phyloP scores from a whole-genome alignment of 140 eudicot genomes.

The Ambrosia hybrid region DNA sequence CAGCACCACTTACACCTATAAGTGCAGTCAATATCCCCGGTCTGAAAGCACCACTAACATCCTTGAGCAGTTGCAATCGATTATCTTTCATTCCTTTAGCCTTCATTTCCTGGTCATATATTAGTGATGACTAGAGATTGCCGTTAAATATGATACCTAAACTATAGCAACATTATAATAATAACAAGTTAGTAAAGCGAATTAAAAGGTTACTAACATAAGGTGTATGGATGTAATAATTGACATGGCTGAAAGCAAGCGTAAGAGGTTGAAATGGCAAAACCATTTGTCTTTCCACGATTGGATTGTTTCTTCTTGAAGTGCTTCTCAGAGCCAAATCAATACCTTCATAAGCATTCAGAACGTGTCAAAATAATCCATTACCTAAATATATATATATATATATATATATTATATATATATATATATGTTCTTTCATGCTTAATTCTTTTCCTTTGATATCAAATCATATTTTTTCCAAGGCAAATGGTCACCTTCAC shows the following conservation, averaged over 20 bases:
- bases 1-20: conserved; percentile 80
- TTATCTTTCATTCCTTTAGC: conserved; percentile 45
- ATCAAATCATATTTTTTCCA: background rate
- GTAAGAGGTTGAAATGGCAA: conserved; percentile 24
- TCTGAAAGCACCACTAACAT: conserved; percentile 82
- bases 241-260: conserved; percentile 19
- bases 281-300: background rate
- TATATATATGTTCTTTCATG: background rate
- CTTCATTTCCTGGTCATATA: conserved; percentile 58
- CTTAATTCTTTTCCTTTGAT: background rate
- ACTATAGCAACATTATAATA: too few species aligned
- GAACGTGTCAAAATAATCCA: background rate
- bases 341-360: conserved; percentile 9
- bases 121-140: background rate
- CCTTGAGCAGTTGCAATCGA: conserved; percentile 56
- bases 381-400: background rate
- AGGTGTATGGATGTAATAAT: conserved; percentile 19
- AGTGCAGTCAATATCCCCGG: conserved; percentile 80
- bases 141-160: background rate
- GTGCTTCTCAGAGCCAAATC: conserved; percentile 1
- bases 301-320: background rate
- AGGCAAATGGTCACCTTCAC: conserved; percentile 5
- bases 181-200: too few species aligned
- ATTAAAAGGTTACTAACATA: conserved; percentile 4
- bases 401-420: too few species aligned